These are phyloP conservation scores for Penicillium maclennaniae DNA, from an alignment of 495 filamentous ascomycete species.

Conservation along the genomic window DNA sequence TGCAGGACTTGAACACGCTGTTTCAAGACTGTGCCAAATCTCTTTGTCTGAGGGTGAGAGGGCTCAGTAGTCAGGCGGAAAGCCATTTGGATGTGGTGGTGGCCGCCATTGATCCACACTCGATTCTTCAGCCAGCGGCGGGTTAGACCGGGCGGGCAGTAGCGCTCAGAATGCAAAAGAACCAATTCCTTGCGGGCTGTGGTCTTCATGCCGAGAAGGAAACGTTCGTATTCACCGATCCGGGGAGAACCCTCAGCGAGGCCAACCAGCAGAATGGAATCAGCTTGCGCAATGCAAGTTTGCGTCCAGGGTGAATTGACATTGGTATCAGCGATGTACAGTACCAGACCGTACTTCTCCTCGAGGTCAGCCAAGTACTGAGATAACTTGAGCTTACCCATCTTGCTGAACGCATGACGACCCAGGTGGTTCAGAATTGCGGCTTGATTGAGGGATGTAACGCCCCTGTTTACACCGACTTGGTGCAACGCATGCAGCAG, in stretches of 20 bases:
- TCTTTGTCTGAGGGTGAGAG: conserved; percentile 69
- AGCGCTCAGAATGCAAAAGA: conserved; percentile 87
- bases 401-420: conserved; percentile 90
- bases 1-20: conserved; percentile 92
- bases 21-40: conserved; percentile 81
- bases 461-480: conserved; percentile 81
- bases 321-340: conserved; percentile 96
- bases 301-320: conserved; percentile 98
- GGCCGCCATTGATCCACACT: conserved; percentile 97
- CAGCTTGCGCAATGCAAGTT: conserved; percentile 93
- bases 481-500: conserved; percentile 82
- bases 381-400: conserved; percentile 94
- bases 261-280: conserved; percentile 90
- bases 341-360: conserved; percentile 91
- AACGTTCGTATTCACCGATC: conserved; percentile 94
- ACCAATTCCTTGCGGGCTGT: conserved; percentile 94
- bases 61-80: conserved; percentile 76
- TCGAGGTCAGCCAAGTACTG: conserved; percentile 96
- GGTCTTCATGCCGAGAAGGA: conserved; percentile 94
- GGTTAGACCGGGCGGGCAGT: conserved; percentile 77
- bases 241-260: conserved; percentile 83
- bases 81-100: conserved; percentile 96
- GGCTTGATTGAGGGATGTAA: conserved; percentile 88
- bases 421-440: conserved; percentile 93
- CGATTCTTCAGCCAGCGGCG: conserved; percentile 88